These are phyloP conservation scores for Geotrichum phurueaensis DNA, from an alignment of 1,139 yeast species.

Conservation along the genomic window DNA sequence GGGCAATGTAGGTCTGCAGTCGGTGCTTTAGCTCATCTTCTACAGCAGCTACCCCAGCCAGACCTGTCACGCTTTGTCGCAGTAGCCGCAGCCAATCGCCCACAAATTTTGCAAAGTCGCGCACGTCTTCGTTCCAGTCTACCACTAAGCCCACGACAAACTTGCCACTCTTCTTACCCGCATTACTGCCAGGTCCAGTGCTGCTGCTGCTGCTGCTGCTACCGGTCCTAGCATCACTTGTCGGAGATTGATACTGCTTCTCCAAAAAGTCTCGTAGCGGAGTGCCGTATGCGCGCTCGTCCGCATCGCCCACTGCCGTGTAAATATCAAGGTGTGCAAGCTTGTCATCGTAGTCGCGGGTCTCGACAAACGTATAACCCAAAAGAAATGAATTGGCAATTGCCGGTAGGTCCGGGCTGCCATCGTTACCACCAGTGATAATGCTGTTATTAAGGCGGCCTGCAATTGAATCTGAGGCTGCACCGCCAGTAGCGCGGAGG, in stretches of 20 bases:
- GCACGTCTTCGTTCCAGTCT: conserved; percentile 26
- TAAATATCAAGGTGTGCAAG: conserved; percentile 34
- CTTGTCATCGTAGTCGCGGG: conserved; percentile 32
- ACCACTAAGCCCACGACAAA: conserved; percentile 22
- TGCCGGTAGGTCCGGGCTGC: conserved; percentile 19
- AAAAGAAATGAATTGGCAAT: conserved; percentile 32
- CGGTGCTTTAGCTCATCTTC: conserved; percentile 16
- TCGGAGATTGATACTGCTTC: conserved; percentile 1
- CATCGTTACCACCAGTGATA: conserved; percentile 1
- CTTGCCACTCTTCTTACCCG: conserved; percentile 1
- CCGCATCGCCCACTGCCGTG: conserved; percentile 23
- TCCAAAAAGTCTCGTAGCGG: conserved; percentile 15
- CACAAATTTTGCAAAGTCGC: conserved; percentile 14
- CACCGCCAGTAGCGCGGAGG: neutral
- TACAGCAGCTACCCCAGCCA: conserved; percentile 9
- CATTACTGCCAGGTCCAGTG: neutral
- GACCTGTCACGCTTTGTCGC: neutral
- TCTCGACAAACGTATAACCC: conserved; percentile 37
- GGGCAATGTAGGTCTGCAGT: conserved; percentile 23
- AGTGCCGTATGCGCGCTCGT: conserved; percentile 6
- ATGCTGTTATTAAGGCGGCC: neutral
- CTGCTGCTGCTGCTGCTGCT: neutral
- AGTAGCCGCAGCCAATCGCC: conserved; percentile 24
- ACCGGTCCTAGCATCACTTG: neutral
- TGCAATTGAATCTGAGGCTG: conserved; percentile 4